These are phyloP conservation scores for Fomitopsis palustris DNA, from an alignment of 1,284 basidiomycete genomes.

Conservation along the genomic window DNA sequence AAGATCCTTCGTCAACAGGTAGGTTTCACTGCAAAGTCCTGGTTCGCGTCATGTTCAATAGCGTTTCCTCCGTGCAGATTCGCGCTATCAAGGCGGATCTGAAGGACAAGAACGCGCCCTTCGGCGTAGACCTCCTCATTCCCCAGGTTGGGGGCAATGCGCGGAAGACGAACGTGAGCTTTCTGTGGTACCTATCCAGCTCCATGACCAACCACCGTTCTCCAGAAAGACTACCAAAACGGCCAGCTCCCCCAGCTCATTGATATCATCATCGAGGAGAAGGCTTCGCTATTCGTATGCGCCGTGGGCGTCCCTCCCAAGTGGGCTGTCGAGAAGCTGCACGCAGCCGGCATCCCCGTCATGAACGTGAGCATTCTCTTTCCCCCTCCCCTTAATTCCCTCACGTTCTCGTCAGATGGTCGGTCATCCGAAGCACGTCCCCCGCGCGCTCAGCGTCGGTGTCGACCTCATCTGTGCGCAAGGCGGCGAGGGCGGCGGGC, in stretches of 20 bases:
- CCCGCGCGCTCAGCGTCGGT: constrained; percentile 76
- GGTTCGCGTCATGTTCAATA: neutral
- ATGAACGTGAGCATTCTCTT: constrained; percentile 63
- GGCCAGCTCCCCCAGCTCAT: constrained; percentile 78
- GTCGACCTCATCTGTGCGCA: constrained; percentile 90
- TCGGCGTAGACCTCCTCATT: constrained; percentile 84
- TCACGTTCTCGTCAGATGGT: constrained; percentile 58
- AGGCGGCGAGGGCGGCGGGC: constrained; percentile 84
- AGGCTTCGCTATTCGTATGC: constrained; percentile 79
- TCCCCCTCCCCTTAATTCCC: neutral
- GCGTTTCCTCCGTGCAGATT: constrained; percentile 45
- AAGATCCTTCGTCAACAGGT: constrained; percentile 71
- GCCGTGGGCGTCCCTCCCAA: constrained; percentile 83
- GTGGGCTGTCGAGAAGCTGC: constrained; percentile 73
- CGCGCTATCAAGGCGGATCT: constrained; percentile 68
- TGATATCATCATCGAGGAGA: constrained; percentile 86
- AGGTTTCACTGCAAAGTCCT: constrained; percentile 12
- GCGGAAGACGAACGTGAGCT: constrained; percentile 78
- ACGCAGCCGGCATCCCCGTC: constrained; percentile 75
- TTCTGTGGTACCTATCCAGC: neutral
- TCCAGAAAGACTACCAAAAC: constrained; percentile 75
- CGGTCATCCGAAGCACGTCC: constrained; percentile 83
- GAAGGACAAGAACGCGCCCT: constrained; percentile 69
- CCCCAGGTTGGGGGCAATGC: constrained; percentile 81
- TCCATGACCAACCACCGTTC: neutral